Conservation (phyloP, 148 eudicot species). For the Fagopyrum homotropicum region DNA sequence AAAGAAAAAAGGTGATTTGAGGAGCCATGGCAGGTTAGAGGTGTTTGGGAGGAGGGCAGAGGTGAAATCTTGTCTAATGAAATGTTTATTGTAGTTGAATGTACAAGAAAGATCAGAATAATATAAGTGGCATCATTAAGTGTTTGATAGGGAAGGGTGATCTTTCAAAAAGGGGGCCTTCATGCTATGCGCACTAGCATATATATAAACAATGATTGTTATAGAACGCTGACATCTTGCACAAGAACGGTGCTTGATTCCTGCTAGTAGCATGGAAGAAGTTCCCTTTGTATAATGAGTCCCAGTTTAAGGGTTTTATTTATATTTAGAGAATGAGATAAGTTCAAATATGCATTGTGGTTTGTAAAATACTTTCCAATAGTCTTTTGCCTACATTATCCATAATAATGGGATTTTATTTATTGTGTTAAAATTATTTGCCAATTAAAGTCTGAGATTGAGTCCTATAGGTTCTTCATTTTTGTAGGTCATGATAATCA, state of each 20-base stretch:
- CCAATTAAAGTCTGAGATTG: neutral
- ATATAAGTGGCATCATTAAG: slow-evolving; percentile 9
- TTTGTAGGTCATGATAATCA: neutral
- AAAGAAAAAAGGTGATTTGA: slow-evolving; percentile 17
- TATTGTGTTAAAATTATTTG: neutral
- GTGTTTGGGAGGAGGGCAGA: slow-evolving; percentile 7
- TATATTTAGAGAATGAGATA: neutral
- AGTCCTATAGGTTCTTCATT: neutral
- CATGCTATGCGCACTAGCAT: slow-evolving; percentile 2
- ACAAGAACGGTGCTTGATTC: too few species aligned
- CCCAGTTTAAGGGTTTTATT: too few species aligned
- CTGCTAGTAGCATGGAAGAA: too few species aligned
- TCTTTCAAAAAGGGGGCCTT: neutral
- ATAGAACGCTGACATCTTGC: too few species aligned
- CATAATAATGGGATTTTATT: neutral
- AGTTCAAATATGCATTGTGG: neutral
- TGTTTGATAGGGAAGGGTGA: neutral
- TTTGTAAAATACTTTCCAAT: neutral
- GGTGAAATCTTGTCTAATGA: slow-evolving; percentile 11
- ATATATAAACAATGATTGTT: neutral
- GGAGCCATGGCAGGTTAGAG: slow-evolving; percentile 33
- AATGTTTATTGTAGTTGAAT: slow-evolving; percentile 27
- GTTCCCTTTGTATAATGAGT: too few species aligned
- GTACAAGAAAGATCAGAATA: slow-evolving; percentile 22
- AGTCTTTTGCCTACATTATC: neutral